phyloP scores from a whole-genome alignment of 2,329 filamentous ascomycete genomes.

The Ophiocordyceps camponoti-floridani region DNA sequence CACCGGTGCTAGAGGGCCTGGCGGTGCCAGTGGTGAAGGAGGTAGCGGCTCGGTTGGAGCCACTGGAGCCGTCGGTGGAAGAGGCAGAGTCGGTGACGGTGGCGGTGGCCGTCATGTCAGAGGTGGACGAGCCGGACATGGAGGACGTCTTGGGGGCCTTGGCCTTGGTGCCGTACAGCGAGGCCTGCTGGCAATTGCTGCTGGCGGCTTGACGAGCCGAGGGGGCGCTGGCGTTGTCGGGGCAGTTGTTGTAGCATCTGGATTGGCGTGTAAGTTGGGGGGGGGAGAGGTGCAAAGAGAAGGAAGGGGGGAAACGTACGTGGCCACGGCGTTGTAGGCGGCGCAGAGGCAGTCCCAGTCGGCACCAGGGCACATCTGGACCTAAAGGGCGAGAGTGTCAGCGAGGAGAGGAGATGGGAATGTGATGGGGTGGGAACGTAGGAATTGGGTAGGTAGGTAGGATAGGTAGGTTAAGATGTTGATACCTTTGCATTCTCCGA shows the following conservation, averaged over 20 bases:
- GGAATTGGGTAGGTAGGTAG: too few species aligned
- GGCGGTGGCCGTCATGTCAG: constrained; percentile 6
- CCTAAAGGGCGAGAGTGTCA: constrained; percentile 5
- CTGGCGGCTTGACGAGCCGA: constrained; percentile 18
- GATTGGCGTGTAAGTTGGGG: neutral
- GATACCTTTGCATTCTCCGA: constrained; percentile 20
- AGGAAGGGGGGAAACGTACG: constrained; percentile 16
- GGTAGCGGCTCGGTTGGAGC: constrained; percentile 5
- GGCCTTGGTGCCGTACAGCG: constrained; percentile 20
- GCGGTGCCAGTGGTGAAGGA: constrained; percentile 2
- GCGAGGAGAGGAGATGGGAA: too few species aligned
- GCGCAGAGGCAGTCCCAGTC: constrained; percentile 31
- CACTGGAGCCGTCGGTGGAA: constrained; percentile 5
- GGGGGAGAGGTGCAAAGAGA: neutral
- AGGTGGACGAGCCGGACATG: constrained; percentile 6
- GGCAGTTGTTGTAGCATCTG: constrained; percentile 40
- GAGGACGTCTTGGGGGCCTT: constrained; percentile 8
- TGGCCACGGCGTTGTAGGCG: constrained; percentile 23
- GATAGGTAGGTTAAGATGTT: neutral
- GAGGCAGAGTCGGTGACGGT: constrained; percentile 6
- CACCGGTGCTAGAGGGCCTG: constrained; percentile 8
- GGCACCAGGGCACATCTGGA: constrained; percentile 16
- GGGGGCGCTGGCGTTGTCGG: constrained; percentile 22
- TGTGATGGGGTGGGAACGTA: too few species aligned
- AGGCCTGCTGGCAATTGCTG: constrained; percentile 27